Conservation (phyloP, 495 filamentous ascomycete species). For the Neurospora sp. region DNA sequence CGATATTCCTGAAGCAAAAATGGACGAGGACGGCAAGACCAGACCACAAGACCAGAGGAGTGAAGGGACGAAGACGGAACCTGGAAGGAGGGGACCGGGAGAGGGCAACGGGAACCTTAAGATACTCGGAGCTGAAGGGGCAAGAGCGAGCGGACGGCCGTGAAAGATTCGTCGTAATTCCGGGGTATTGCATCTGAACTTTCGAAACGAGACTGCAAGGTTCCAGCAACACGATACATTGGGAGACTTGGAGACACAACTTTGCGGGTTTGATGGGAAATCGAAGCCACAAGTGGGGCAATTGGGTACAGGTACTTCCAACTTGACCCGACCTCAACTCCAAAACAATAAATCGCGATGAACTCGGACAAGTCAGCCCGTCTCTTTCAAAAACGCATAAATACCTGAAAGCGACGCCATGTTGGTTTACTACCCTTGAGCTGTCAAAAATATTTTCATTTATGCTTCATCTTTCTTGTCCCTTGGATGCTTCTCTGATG, state of each 20-base stretch:
- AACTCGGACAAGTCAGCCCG: not conserved
- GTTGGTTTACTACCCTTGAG: not conserved
- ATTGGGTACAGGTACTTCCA: not conserved
- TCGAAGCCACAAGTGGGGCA: not conserved
- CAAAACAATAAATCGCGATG: not conserved
- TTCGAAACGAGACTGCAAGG: not conserved
- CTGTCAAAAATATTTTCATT: not conserved
- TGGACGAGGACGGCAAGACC: not conserved
- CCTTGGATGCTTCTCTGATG: not conserved
- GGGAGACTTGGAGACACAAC: not conserved
- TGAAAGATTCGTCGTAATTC: not conserved
- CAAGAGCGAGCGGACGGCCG: not conserved
- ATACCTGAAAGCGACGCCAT: not conserved
- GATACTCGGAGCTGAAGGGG: not conserved
- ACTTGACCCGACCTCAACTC: not conserved
- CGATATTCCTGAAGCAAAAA: not conserved
- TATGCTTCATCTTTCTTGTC: not conserved
- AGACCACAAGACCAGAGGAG: not conserved
- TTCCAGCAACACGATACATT: not conserved
- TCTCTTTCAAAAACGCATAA: not conserved
- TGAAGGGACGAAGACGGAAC: not conserved
- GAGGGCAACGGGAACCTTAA: not conserved
- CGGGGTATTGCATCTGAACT: not conserved
- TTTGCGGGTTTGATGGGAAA: not conserved
- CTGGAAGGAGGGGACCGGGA: not conserved